These are phyloP conservation scores for Takashimella tepidaria DNA, from an alignment of 1,284 basidiomycete genomes.

Conservation along the genomic window DNA sequence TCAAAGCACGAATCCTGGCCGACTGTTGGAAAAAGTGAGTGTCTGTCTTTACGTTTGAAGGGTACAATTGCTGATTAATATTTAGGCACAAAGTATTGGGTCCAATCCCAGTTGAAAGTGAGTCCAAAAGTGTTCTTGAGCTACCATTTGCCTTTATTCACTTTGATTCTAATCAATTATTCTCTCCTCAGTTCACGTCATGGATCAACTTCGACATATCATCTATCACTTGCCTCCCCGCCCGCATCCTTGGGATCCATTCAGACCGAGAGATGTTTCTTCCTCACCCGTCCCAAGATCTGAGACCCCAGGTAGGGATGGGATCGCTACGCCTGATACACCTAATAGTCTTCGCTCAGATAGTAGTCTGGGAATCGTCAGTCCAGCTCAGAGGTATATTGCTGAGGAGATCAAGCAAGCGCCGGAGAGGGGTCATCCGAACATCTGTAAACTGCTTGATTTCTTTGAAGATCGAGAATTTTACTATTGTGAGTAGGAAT, in stretches of 20 bases:
- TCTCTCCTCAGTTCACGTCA: slow-evolving; percentile 65
- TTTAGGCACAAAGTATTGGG: slow-evolving; percentile 80
- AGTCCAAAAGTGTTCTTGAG: slow-evolving; percentile 12
- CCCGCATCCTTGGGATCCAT: slow-evolving; percentile 71
- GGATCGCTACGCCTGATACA: slow-evolving; percentile 8
- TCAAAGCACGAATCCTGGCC: slow-evolving; percentile 95
- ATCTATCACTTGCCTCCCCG: slow-evolving; percentile 63
- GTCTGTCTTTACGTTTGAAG: background rate
- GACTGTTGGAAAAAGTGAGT: slow-evolving; percentile 90
- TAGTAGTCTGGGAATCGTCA: slow-evolving; percentile 8
- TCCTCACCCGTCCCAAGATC: slow-evolving; percentile 5
- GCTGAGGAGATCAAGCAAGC: slow-evolving; percentile 34
- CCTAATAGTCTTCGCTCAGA: slow-evolving; percentile 21
- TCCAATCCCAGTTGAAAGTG: slow-evolving; percentile 91
- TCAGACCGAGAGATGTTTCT: slow-evolving; percentile 13
- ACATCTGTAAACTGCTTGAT: slow-evolving; percentile 81
- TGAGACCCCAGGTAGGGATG: slow-evolving; percentile 5
- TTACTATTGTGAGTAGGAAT: slow-evolving; percentile 67
- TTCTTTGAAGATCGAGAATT: slow-evolving; percentile 98
- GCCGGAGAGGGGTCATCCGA: slow-evolving; percentile 44
- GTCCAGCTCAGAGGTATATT: slow-evolving; percentile 34
- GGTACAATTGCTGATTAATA: background rate
- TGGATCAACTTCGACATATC: slow-evolving; percentile 75
- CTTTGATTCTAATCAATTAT: too few species aligned
- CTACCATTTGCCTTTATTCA: background rate